phyloP scores from a whole-genome alignment of 2,329 filamentous ascomycete species.

The Trichoderma afroharzianum region DNA sequence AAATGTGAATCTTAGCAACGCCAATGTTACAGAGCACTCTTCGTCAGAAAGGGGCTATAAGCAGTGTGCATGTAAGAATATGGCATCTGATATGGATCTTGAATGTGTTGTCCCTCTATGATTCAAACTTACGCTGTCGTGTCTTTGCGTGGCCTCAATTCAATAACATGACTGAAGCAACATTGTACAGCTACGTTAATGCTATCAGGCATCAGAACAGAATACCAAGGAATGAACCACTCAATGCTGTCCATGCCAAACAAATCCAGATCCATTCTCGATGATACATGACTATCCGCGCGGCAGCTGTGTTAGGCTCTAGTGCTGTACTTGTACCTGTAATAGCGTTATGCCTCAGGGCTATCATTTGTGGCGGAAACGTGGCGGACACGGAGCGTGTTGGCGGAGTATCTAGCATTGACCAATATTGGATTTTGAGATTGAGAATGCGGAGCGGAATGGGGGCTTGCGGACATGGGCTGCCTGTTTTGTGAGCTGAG shows the following conservation, averaged over 20 bases:
- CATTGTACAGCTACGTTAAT: not conserved
- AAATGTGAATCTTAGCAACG: not conserved
- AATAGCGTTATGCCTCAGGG: not conserved
- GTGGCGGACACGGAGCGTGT: not conserved
- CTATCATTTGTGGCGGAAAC: not conserved
- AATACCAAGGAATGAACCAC: not conserved
- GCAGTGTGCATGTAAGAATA: not conserved
- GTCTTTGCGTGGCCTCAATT: not conserved
- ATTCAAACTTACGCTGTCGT: not conserved
- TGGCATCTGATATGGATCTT: not conserved
- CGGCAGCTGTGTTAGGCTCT: not conserved
- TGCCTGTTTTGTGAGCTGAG: not conserved
- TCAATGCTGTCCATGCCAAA: not conserved
- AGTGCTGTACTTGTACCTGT: not conserved
- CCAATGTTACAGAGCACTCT: not conserved
- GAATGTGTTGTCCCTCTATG: not conserved
- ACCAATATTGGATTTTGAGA: not conserved
- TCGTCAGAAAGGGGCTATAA: not conserved
- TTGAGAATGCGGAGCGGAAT: constrained; percentile 1
- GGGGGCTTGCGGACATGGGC: not conserved
- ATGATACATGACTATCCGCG: not conserved
- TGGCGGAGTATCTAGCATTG: not conserved
- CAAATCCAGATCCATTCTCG: not conserved
- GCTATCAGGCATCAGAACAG: not conserved
- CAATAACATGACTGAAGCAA: not conserved